Evolutionary conservation across 805 yeast species (phyloP), one percentile per base, ranked within the genome.

Genomic region (Huiozyma sinensis): DNA sequence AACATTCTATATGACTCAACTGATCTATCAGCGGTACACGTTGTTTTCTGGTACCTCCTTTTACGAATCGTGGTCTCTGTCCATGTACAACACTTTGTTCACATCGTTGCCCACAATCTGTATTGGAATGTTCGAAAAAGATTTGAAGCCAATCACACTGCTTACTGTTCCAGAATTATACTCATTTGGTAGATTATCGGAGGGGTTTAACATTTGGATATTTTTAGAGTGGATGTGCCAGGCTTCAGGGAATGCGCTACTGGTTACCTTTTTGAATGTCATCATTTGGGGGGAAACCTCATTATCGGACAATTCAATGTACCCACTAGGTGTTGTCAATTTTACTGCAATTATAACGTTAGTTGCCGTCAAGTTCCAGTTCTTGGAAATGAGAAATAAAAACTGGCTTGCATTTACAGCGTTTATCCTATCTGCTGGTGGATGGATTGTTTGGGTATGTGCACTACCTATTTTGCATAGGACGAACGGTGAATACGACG

Each of bases 51-150:
- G 98, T 1, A 80, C 95, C 0, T 87, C 97, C 0, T 63, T 90
- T 52, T 92, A 86, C 63, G 98, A 94, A 58, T 81, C 90, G 36
- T 89, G 97, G 95, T 89, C 97, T 1, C 71, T 92, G 47, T 85
- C 97, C 0, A 89, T 94, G 97, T 92, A 84, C 69, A 94, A 92
- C 61, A 94, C 98, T 0, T 71, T 92, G 48, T 94, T 92, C 67
- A 90, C 98, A 0, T 86, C 96, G 0, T 68, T 92, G 41, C 89
- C 96, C 0, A 97, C 92, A 2, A 63, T 92, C 34, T 83, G 94
- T 56, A 70, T 92, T 43, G 99, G 99, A n/a, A 85, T 89, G 78
- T 83, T 92, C 63, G 95, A 90, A 55, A 83, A 83, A 57, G 99
- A 92, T 56, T 70, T 92, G 58, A 72, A 79, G 40, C 95, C 97